A percentile compares a stretch with the other conserved stretches of the same genome.
These are phyloP conservation scores for Ascocoryne sarcoides DNA, from an alignment of 2,329 filamentous ascomycete species.

Conservation along the genomic window DNA sequence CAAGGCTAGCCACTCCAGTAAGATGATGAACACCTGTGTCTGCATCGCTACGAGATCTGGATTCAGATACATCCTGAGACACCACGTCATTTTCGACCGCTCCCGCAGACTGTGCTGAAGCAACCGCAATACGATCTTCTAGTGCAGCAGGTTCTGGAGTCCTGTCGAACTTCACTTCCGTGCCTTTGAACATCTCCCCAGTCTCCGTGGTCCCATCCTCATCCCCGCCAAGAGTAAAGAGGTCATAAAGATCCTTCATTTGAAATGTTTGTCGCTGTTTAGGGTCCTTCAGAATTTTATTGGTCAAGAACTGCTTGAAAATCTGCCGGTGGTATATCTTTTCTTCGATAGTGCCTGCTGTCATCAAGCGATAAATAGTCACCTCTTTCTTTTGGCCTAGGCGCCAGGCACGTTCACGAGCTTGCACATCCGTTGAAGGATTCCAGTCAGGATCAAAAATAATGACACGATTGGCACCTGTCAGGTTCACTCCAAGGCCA, in stretches of 20 bases:
- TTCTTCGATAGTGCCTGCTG: slow-evolving; percentile 93
- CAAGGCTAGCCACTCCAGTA: slow-evolving; percentile 53
- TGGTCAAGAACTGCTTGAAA: slow-evolving; percentile 95
- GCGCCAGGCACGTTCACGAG: slow-evolving; percentile 90
- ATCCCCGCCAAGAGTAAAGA: slow-evolving; percentile 71
- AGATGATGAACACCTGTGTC: slow-evolving; percentile 43
- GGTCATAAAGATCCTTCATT: slow-evolving; percentile 79
- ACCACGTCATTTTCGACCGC: slow-evolving; percentile 11
- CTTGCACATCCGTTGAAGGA: slow-evolving; percentile 91
- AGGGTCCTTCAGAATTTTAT: slow-evolving; percentile 90
- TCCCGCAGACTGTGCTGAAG: slow-evolving; percentile 5
- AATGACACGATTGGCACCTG: slow-evolving; percentile 89
- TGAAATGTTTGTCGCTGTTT: slow-evolving; percentile 91
- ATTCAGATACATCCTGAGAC: slow-evolving; percentile 8
- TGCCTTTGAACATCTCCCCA: slow-evolving; percentile 77
- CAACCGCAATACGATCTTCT: slow-evolving; percentile 13
- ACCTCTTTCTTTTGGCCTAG: slow-evolving; percentile 92
- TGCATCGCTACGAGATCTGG: slow-evolving; percentile 22
- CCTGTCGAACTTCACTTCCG: slow-evolving; percentile 59
- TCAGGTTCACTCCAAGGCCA: slow-evolving; percentile 87
- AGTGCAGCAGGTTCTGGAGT: slow-evolving; percentile 22
- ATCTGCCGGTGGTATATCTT: slow-evolving; percentile 99
- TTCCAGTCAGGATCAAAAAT: slow-evolving; percentile 99
- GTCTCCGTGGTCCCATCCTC: slow-evolving; percentile 70
- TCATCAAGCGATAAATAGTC: slow-evolving; percentile 96